phyloP scores from a whole-genome alignment of 495 filamentous ascomycete species.

The Lasiosphaeriaceae sp. region DNA sequence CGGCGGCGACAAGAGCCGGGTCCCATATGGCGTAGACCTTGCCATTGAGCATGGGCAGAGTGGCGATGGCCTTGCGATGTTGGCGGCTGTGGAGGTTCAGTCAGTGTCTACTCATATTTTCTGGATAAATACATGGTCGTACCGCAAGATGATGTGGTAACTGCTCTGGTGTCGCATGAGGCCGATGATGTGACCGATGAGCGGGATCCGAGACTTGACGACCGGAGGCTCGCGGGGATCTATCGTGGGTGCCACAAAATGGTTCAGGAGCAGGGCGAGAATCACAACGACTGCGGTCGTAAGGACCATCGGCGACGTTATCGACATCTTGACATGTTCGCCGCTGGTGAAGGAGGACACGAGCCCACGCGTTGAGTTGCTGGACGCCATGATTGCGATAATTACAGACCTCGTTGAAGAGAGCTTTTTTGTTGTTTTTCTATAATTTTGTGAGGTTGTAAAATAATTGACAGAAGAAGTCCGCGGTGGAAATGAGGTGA shows the following conservation, averaged over 20 bases:
- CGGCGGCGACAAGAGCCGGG: slow-evolving; percentile 12
- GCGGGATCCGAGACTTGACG: slow-evolving; percentile 21
- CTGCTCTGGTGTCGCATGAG: slow-evolving; percentile 20
- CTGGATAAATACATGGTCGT: background rate
- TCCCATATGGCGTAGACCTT: slow-evolving; percentile 24
- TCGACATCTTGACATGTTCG: too few species aligned
- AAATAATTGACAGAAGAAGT: too few species aligned
- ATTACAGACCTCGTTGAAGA: too few species aligned
- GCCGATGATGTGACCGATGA: slow-evolving; percentile 28
- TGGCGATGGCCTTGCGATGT: slow-evolving; percentile 14
- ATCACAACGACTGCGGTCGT: background rate
- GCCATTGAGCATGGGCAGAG: slow-evolving; percentile 23
- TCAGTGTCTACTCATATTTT: background rate
- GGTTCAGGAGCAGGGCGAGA: background rate
- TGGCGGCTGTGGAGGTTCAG: background rate
- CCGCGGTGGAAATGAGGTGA: too few species aligned
- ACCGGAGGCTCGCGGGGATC: slow-evolving; percentile 25
- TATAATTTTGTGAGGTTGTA: too few species aligned
- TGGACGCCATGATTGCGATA: too few species aligned
- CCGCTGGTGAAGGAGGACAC: too few species aligned
- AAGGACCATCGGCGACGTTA: too few species aligned
- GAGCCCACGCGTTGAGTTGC: too few species aligned
- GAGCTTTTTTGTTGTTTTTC: too few species aligned
- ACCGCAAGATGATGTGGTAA: slow-evolving; percentile 18
- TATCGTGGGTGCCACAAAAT: background rate